Evolutionary conservation across 179 eudicot species (phyloP).

Genomic region (Gypsophila paniculata): DNA sequence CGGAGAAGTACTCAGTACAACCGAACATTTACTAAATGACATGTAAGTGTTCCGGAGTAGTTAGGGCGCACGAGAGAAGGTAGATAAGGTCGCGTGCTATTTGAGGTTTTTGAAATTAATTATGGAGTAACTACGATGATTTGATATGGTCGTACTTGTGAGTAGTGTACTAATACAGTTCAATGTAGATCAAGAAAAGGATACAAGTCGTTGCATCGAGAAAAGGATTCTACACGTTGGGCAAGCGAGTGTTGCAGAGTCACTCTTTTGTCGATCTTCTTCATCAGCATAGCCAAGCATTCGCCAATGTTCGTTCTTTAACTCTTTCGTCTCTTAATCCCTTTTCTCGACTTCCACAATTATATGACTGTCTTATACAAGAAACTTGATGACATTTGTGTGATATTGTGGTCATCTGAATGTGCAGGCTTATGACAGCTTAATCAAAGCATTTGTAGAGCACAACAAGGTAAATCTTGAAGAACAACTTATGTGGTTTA

Average conservation of each 20-base stretch:
- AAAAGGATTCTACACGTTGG: constrained; percentile 82
- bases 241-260: constrained; percentile 68
- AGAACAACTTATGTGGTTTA: not conserved
- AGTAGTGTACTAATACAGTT: constrained; percentile 36
- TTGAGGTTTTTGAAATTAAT: too few species aligned
- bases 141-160: constrained; percentile 19
- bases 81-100: too few species aligned
- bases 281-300: constrained; percentile 98
- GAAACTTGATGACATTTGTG: not conserved
- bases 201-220: constrained; percentile 74
- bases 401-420: not conserved
- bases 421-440: constrained; percentile 78
- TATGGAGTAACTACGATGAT: too few species aligned
- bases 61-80: too few species aligned
- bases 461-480: constrained; percentile 72
- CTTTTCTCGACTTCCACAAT: not conserved
- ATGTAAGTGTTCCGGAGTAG: too few species aligned
- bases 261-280: constrained; percentile 92
- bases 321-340: not conserved
- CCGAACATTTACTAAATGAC: too few species aligned
- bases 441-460: constrained; percentile 84
- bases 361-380: not conserved
- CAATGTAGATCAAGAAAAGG: constrained; percentile 74
- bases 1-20: too few species aligned
- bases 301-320: constrained; percentile 60